Base-by-base conservation (phyloP, 1,284 basidiomycete species). In the Gomphus sp. region DNA sequence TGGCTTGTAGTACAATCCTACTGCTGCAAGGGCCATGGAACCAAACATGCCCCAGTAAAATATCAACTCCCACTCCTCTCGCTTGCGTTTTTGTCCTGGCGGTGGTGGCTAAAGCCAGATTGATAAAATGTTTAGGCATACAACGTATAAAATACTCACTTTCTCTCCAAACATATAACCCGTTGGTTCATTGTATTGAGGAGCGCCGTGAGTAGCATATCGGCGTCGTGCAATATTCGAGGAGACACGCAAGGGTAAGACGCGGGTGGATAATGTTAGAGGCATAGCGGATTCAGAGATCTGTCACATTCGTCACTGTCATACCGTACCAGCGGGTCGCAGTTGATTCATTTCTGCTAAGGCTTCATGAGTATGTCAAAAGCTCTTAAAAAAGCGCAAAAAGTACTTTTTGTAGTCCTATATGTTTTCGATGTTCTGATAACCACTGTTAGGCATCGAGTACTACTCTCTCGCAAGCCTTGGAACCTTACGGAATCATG, bases 11-110 rank as follows among this genome's bases (percentile, higher is more conserved):
- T 92, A 90, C 51, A 93, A 74, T 67, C 92, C 74, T 50, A 96
- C 81, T 8, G 79, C 74, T 36, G 85, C 90, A 61, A 93, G 76
- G 6, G 77, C 84, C 81, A 98, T 89, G 12, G 86, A 80, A 49
- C 94, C 95, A 68, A 91, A 93, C 85, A 98, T 92, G 34, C 93
- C 93, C 66, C 84, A 72, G 71, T 92, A 91, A 87, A 91, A 95
- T 55, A 90, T 78, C 65, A 80, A 82, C 76, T 93, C 93, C 93
- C 93, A 95, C 55, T 86, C 81, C 70, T 93, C 89, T 71, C 88
- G 88, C 68, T 86, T 81, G 65, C 93, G 82, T 70, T 90, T 93
- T 72, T 91, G 84, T 4, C 92, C 93, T 6, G 84, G 80, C 60
- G 85, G 80, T 60, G 76, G 80, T 7, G 89, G 89, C 89, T 91